Base-by-base conservation (phyloP, 768 basidiomycete species). In the Tephrocybe sp. region DNA sequence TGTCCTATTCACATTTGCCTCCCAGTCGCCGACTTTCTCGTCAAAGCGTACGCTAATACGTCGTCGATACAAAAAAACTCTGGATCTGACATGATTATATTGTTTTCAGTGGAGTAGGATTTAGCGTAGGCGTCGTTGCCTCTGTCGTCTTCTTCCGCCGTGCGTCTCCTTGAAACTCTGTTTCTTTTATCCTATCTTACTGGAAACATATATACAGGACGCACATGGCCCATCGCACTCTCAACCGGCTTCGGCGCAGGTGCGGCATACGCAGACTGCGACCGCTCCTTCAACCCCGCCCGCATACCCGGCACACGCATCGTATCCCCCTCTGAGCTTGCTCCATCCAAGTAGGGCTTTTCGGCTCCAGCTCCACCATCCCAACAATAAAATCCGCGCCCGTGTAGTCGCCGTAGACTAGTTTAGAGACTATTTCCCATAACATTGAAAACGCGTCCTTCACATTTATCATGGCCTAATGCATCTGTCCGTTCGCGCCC, bases 81-180 rank as follows among this genome's bases (percentile, higher is more conserved):
- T 39, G 14, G 7, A 35, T 53, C 51, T 57, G 61, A 46, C 12
- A 64, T 26, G 26, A 7, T 26, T 26, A 26, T 26, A 26, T 26
- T 51, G 22, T 45, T 6, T 11, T 8, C 20, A 93, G 91, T 46
- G 91, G 91, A 45, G 82, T 95, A 52, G 93, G 93, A 49, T 90
- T 96, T 69, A 84, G 92, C 62, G 85, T 81, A 33, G 93, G 93
- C 54, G 89, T 96, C 56, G 81, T 95, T 53, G 84, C 87, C 36
- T 93, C 90, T 34, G 93, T 95, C 57, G 82, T 96, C 58, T 76
- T 94, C 68, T 95, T 96, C 83, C 85, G 84, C 68, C 83, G 93
- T 96, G 63, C 68, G 92, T 86, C 41, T 26, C 7, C 12, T 12
- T 41, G 26, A 20, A 19, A 20, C 30, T 44, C 44, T 48, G 44